phyloP scores from a whole-genome alignment of 495 filamentous ascomycete genomes.

The Jackrogersella multiformis region DNA sequence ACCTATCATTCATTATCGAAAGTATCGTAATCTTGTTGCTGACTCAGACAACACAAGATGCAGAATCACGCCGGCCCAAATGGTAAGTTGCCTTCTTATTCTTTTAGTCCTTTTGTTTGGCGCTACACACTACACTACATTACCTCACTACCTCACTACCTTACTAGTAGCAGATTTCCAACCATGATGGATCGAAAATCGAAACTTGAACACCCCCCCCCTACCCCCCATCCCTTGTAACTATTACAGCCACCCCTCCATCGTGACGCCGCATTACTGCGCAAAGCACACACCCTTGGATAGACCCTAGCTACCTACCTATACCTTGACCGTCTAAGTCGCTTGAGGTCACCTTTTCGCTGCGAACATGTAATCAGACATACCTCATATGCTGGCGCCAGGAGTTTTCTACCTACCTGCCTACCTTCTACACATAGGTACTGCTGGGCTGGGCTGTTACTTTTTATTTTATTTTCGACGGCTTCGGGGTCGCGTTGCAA shows the following conservation, averaged over 20 bases:
- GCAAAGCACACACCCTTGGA: slow-evolving; percentile 27
- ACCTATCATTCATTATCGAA: no score
- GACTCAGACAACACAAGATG: slow-evolving; percentile 41
- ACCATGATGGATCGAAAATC: slow-evolving; percentile 25
- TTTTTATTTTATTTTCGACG: slow-evolving; percentile 42
- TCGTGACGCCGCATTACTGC: slow-evolving; percentile 39
- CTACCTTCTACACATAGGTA: no score
- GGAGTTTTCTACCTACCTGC: slow-evolving; percentile 42
- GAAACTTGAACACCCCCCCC: slow-evolving; percentile 19
- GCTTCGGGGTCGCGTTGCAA: slow-evolving; percentile 44
- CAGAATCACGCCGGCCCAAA: slow-evolving; percentile 30
- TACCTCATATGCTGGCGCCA: slow-evolving; percentile 45
- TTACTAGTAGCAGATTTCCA: no score
- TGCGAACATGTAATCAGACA: slow-evolving; percentile 49
- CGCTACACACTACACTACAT: no score
- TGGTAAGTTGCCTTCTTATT: slow-evolving; percentile 36
- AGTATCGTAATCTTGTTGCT: slow-evolving; percentile 37
- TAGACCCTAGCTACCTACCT: slow-evolving; percentile 20
- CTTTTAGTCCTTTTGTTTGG: slow-evolving; percentile 18
- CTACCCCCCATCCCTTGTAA: neutral
- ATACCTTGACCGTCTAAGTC: slow-evolving; percentile 46
- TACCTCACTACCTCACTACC: no score
- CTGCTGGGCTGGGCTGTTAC: no score
- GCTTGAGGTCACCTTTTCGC: slow-evolving; percentile 42
- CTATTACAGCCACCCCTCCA: slow-evolving; percentile 32